A percentile compares a stretch with the other conserved stretches of the same genome.
Evolutionary conservation across 2,329 filamentous ascomycete species (phyloP).

Genomic region (Coniochaeta hoffmannii): DNA sequence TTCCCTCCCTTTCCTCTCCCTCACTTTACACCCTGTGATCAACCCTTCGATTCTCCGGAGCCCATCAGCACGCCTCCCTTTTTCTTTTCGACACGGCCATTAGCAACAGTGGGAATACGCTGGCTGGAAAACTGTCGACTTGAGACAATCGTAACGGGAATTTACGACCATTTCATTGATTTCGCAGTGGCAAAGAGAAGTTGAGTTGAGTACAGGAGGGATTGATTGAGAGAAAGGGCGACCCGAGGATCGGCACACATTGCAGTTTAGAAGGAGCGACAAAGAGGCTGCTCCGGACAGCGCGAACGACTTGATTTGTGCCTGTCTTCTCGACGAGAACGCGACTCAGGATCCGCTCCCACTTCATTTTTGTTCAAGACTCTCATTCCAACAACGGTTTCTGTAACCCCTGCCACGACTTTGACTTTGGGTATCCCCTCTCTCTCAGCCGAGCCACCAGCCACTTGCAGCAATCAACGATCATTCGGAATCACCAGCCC

Average conservation of each 20-base stretch:
- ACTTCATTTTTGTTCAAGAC: background rate
- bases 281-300: background rate
- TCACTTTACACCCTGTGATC: background rate
- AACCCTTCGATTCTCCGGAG: background rate
- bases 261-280: background rate
- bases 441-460: background rate
- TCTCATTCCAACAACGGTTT: background rate
- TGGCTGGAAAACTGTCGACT: conserved; percentile 16
- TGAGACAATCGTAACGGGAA: background rate
- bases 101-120: conserved; percentile 13
- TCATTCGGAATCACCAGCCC: conserved; percentile 2
- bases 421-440: background rate
- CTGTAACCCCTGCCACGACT: background rate
- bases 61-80: conserved; percentile 1
- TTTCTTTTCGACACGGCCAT: conserved; percentile 6
- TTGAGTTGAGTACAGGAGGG: background rate
- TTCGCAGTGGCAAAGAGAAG: background rate
- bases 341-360: background rate
- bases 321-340: background rate
- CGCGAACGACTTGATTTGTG: background rate
- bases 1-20: background rate
- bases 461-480: background rate
- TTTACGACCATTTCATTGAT: background rate
- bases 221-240: background rate
- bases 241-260: background rate